Evolutionary conservation across 1,284 basidiomycete genomes (phyloP).

Genomic region (Veloboletus limbatus): DNA sequence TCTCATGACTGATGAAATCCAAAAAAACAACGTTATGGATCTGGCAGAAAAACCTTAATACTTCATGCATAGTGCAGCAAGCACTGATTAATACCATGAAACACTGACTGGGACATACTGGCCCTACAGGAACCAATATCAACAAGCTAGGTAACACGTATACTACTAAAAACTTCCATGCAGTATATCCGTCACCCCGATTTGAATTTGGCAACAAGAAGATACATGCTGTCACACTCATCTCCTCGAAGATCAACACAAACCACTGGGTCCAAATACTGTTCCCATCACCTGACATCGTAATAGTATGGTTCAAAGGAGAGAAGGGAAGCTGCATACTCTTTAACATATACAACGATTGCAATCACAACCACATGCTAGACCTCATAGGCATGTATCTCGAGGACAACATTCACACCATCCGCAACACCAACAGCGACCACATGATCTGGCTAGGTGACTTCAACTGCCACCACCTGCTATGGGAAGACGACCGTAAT

Average conservation of each 20-base stretch:
- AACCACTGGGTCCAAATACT: too few relatives aligned
- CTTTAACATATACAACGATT: background rate
- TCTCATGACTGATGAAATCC: background rate
- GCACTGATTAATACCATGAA: constrained; percentile 18
- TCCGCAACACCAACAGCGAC: too few relatives aligned
- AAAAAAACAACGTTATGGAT: too few relatives aligned
- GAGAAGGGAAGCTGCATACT: too few relatives aligned
- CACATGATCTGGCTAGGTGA: constrained; percentile 25
- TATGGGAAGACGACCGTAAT: constrained; percentile 43
- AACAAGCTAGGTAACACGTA: too few relatives aligned
- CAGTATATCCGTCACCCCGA: too few relatives aligned
- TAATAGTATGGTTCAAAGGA: too few relatives aligned
- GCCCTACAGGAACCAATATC: constrained; percentile 40
- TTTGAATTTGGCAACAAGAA: too few relatives aligned
- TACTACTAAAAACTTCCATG: too few relatives aligned
- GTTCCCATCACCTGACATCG: too few relatives aligned
- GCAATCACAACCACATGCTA: background rate
- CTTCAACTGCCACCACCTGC: constrained; percentile 40
- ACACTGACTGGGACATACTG: constrained; percentile 29
- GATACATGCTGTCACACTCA: too few relatives aligned
- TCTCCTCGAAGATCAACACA: too few relatives aligned
- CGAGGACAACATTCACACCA: background rate
- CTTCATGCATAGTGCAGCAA: constrained; percentile 20
- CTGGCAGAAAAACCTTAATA: constrained; percentile 35
- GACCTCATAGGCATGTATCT: background rate